These are phyloP conservation scores for Phellopilus nigrolimitatus DNA, from an alignment of 1,284 basidiomycete genomes.

Conservation along the genomic window DNA sequence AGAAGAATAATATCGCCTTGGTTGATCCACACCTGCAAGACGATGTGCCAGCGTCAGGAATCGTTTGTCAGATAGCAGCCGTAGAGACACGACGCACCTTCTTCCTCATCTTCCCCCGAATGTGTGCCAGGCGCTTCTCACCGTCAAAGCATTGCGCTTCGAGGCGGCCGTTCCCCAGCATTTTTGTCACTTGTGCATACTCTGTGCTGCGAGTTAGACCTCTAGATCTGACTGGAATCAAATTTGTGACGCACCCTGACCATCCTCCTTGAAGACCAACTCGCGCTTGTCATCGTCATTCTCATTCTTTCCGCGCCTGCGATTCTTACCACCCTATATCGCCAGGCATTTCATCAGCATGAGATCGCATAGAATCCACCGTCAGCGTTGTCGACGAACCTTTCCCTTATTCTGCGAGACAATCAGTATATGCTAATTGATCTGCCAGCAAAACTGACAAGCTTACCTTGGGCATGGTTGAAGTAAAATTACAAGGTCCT, in stretches of 20 bases:
- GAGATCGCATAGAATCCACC: neutral
- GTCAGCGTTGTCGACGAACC: constrained; percentile 38
- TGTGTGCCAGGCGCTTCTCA: constrained; percentile 96
- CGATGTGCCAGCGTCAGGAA: constrained; percentile 2
- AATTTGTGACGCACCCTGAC: constrained; percentile 57
- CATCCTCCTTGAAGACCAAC: constrained; percentile 97
- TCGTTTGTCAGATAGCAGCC: constrained; percentile 7
- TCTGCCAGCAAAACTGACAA: constrained; percentile 2
- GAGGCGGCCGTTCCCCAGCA: constrained; percentile 97
- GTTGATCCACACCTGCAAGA: constrained; percentile 93
- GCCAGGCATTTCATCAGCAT: neutral
- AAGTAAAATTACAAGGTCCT: neutral
- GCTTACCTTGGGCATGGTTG: constrained; percentile 54
- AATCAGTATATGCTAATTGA: constrained; percentile 17
- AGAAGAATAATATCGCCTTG: constrained; percentile 97
- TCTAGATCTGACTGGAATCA: neutral
- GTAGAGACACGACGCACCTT: constrained; percentile 64
- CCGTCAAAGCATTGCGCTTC: constrained; percentile 99
- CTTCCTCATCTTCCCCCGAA: constrained; percentile 99
- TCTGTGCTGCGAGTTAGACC: constrained; percentile 41
- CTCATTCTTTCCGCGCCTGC: constrained; percentile 99
- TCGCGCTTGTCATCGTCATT: constrained; percentile 98
- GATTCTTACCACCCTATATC: constrained; percentile 94
- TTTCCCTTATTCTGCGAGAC: constrained; percentile 73
- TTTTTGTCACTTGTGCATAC: constrained; percentile 97